Base-by-base conservation (phyloP, 2,329 filamentous ascomycete species). In the Chaetomiaceae sp. region DNA sequence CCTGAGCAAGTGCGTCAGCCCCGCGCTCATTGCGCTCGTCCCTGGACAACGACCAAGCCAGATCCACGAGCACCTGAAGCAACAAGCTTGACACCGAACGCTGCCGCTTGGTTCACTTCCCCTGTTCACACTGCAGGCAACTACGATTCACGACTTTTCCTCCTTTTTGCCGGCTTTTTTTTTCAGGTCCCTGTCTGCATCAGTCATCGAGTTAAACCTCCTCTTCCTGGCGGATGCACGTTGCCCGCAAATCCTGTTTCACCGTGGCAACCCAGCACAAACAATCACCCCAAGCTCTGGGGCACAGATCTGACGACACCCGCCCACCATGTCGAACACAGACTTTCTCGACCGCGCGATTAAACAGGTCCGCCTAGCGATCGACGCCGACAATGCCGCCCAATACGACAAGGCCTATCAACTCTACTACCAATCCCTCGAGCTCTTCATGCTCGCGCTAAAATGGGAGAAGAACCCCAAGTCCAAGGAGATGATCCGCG, bases 381-480 rank as follows among this genome's bases (percentile, higher is more conserved):
- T 98, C 72, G 90, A 95, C 66, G 83, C 86, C 60, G 93, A 98
- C 73, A 95, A 91, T 57, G 86, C 87, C 37, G 90, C 88, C 65
- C 88, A 97, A 65, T 98, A 98, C 70, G 89, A 96, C 61, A 91
- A 94, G 68, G 93, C 93, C 47, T 97, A 97, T 67, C 87, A 95
- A 64, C 78, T 86, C 53, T 98, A 98, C 79, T 96, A 95, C 74
- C 84, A 88, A 58, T 84, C 91, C 42, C 86, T 98, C 58, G 91
- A 98, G 70, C 81, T 97, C 48, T 98, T 97, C 75, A 95, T 98
- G 86, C 86, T 97, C 51, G 93, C 93, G 27, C 78, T 98, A 50
- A 98, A 98, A 75, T 98, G 91, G 91, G 93, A 98, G 73, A 98
- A 97, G 79, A 97, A 96, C 71, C 83, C 86, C 54, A 91, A 90